Conservation (phyloP, 805 yeast genomes). For the Yamadazyma tumulicola region DNA sequence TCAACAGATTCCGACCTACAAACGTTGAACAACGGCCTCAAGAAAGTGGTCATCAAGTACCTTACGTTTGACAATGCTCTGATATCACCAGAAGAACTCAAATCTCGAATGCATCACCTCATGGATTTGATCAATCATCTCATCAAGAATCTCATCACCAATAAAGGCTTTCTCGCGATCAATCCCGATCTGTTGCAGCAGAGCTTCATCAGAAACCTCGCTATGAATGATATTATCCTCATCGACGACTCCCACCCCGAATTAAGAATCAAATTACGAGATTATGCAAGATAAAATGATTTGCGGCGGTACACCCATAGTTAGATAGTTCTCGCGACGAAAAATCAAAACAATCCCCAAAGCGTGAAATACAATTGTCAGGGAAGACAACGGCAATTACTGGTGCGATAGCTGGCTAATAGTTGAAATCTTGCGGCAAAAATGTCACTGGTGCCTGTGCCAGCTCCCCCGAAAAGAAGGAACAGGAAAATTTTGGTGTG, state of each 20-base stretch:
- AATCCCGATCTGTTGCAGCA: constrained; percentile 2
- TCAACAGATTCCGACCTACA: background rate
- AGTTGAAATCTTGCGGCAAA: no score
- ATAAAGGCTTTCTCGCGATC: background rate
- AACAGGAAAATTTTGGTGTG: constrained; percentile 17
- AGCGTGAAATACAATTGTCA: no score
- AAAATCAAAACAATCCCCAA: no score
- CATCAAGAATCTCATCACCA: constrained; percentile 4
- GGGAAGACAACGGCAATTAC: no score
- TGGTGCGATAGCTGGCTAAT: no score
- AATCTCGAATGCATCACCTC: constrained; percentile 1
- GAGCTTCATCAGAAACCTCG: constrained; percentile 4
- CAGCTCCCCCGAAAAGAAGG: constrained; percentile 11
- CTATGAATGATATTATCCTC: constrained; percentile 6
- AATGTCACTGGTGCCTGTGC: no score
- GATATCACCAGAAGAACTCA: constrained; percentile 3
- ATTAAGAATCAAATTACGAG: constrained; percentile 4
- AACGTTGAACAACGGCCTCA: constrained; percentile 2
- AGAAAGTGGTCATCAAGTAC: constrained; percentile 5
- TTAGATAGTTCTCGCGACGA: no score
- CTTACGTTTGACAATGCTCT: constrained; percentile 6
- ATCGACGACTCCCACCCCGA: constrained; percentile 1
- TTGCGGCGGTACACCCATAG: no score
- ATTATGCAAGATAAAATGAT: constrained; percentile 3
- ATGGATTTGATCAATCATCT: constrained; percentile 4